These are phyloP conservation scores for Scopulariopsis brevicaulis DNA, from an alignment of 2,329 filamentous ascomycete species.

Conservation along the genomic window DNA sequence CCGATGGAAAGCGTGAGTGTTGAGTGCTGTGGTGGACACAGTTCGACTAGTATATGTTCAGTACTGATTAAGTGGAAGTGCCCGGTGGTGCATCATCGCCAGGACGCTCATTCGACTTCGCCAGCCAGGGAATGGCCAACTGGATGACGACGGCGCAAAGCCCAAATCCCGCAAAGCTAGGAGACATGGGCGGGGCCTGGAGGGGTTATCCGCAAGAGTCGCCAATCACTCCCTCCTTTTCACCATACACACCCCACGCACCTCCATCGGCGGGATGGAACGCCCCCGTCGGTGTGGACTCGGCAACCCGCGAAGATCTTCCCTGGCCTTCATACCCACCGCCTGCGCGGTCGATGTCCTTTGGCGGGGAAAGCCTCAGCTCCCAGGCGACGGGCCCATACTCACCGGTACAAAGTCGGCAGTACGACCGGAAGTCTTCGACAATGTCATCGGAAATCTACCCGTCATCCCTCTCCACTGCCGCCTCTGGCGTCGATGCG, in stretches of 20 bases:
- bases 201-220: constrained; percentile 36
- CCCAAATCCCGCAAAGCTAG: constrained; percentile 25
- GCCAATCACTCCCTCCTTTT: constrained; percentile 36
- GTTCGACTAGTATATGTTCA: neutral
- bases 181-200: constrained; percentile 34
- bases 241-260: constrained; percentile 32
- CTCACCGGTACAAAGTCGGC: constrained; percentile 10
- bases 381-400: neutral
- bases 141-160: constrained; percentile 34
- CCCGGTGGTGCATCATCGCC: constrained; percentile 18
- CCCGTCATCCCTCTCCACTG: constrained; percentile 23
- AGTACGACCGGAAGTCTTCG: constrained; percentile 30
- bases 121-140: constrained; percentile 22
- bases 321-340: constrained; percentile 30
- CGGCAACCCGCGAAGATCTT: constrained; percentile 29
- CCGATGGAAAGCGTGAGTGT: constrained; percentile 31
- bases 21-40: neutral
- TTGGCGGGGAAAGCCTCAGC: constrained; percentile 27
- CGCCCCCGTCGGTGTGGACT: constrained; percentile 18
- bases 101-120: constrained; percentile 24
- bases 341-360: constrained; percentile 35
- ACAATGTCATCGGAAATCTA: constrained; percentile 31
- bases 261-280: constrained; percentile 30
- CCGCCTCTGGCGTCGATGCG: constrained; percentile 22
- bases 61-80: constrained; percentile 16